phyloP scores from a whole-genome alignment of 805 yeast species.

The Cyberlindnera bimundalis region DNA sequence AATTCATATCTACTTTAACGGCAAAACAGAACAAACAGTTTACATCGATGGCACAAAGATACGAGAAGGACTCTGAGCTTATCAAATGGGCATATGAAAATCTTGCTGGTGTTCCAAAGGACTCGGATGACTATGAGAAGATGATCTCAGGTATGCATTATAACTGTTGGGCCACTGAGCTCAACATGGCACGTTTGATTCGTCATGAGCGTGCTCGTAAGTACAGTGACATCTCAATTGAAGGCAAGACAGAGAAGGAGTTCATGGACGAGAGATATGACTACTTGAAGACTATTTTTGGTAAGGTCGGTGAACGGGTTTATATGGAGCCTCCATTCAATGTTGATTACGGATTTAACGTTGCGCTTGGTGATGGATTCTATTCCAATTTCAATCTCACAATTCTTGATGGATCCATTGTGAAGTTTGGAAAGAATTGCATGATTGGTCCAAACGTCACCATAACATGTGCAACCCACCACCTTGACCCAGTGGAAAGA shows the following conservation, averaged over 20 bases:
- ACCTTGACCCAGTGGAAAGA: constrained; percentile 46
- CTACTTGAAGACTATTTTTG: constrained; percentile 42
- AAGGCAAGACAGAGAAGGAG: constrained; percentile 30
- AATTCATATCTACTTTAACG: too few relatives aligned
- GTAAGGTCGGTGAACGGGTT: constrained; percentile 34
- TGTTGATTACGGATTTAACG: constrained; percentile 68
- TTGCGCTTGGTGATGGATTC: constrained; percentile 51
- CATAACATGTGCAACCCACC: constrained; percentile 63
- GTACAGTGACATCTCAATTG: constrained; percentile 27
- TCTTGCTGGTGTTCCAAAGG: constrained; percentile 21
- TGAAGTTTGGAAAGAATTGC: constrained; percentile 57
- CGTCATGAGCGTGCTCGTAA: constrained; percentile 28
- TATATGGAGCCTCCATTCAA: constrained; percentile 56
- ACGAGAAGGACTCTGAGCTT: constrained; percentile 24
- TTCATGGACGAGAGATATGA: constrained; percentile 35
- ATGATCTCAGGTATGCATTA: constrained; percentile 54
- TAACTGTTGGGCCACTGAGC: constrained; percentile 30
- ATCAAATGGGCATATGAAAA: constrained; percentile 23
- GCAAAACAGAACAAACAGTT: too few relatives aligned
- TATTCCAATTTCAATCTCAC: constrained; percentile 55
- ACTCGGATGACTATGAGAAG: constrained; percentile 43
- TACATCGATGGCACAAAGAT: constrained; percentile 26
- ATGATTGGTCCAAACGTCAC: constrained; percentile 62
- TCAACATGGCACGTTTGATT: constrained; percentile 26
- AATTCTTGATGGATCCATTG: constrained; percentile 57